Conservation (phyloP, 345 rosid species). For the Barbarea vulgaris region DNA sequence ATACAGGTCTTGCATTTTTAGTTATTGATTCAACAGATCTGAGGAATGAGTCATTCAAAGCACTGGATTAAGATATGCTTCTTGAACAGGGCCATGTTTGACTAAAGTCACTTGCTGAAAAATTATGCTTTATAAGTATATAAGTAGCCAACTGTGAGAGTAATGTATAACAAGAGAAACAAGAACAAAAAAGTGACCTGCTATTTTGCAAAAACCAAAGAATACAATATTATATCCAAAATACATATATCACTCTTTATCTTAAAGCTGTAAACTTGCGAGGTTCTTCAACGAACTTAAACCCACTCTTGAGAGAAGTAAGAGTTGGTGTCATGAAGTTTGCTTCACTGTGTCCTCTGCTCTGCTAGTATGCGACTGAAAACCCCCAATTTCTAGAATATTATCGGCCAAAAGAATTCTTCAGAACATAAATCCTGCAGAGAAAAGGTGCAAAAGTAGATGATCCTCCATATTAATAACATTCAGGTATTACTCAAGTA, state of each 20-base stretch:
- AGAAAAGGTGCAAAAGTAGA: background rate
- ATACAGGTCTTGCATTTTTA: background rate
- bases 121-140: background rate
- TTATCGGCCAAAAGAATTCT: constrained; percentile 33
- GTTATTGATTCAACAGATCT: background rate
- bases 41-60: background rate
- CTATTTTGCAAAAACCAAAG: constrained; percentile 24
- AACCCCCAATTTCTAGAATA: constrained; percentile 23
- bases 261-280: constrained; percentile 26
- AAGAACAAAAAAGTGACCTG: constrained; percentile 24
- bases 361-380: constrained; percentile 28
- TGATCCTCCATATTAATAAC: constrained; percentile 7
- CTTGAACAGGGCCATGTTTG: background rate
- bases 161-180: constrained; percentile 22
- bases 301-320: constrained; percentile 33
- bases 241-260: constrained; percentile 34
- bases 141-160: constrained; percentile 6
- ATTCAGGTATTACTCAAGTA: background rate
- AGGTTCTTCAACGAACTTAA: constrained; percentile 31
- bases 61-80: background rate
- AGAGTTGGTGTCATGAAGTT: constrained; percentile 31
- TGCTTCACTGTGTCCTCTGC: constrained; percentile 25
- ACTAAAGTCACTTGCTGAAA: background rate
- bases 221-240: constrained; percentile 34
- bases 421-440: constrained; percentile 35